A percentile compares a stretch with the other conserved stretches of the same genome.
These are phyloP conservation scores for Kodamaea sp. DNA, from an alignment of 1,139 yeast species.

Conservation along the genomic window DNA sequence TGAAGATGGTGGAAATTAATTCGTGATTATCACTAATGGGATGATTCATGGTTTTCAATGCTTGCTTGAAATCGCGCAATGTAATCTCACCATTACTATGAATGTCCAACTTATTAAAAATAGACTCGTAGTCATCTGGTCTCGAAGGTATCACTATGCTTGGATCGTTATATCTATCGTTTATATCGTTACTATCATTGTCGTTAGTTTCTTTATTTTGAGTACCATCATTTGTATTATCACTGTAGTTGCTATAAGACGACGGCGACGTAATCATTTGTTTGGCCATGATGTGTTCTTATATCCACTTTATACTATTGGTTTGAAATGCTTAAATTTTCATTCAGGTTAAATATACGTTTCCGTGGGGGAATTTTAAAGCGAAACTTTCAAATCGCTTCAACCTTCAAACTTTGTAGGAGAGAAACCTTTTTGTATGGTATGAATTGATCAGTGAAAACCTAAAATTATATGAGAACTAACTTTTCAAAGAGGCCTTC, in stretches of 20 bases:
- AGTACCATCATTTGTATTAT: background rate
- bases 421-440: too few relatives aligned
- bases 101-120: constrained; percentile 50
- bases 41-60: constrained; percentile 53
- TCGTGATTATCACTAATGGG: constrained; percentile 66
- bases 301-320: background rate
- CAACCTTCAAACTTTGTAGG: too few relatives aligned
- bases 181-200: background rate
- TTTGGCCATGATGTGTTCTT: constrained; percentile 2
- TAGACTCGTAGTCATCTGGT: constrained; percentile 19
- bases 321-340: too few relatives aligned
- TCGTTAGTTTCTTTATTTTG: background rate
- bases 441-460: too few relatives aligned
- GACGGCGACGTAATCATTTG: constrained; percentile 11
- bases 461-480: too few relatives aligned
- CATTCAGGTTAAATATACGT: too few relatives aligned
- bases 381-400: too few relatives aligned
- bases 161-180: background rate
- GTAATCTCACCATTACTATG: constrained; percentile 54
- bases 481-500: too few relatives aligned
- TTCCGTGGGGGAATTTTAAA: too few relatives aligned
- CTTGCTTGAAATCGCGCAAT: constrained; percentile 50
- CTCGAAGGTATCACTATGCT: constrained; percentile 9
- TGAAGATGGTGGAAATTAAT: constrained; percentile 53
- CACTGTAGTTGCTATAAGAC: constrained; percentile 7